Base-by-base conservation (phyloP, 495 filamentous ascomycete genomes). In the Tuber magnatum region DNA sequence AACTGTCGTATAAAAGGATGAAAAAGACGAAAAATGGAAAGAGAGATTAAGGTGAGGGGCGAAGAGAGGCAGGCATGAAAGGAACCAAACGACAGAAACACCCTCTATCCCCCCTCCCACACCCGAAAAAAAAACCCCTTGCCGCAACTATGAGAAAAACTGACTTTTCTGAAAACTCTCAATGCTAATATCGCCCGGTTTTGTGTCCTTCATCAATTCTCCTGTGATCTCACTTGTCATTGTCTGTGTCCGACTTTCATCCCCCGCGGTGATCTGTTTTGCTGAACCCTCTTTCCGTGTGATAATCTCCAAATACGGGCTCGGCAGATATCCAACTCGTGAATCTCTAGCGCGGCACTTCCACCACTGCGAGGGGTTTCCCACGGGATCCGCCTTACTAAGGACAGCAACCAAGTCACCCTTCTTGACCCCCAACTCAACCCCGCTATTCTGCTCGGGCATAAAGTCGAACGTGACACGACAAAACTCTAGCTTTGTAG, bases 321-420 rank as follows among this genome's bases (percentile, higher is more conserved):
- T 88, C 9, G 95, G 95, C 18, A 99, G 87, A 82, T 97, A 99
- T 3, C 95, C 95, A 70, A 97, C 90, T 32, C 93, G 86, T 28
- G 93, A 93, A 82, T 98, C 94, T 70, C 96, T 87, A n/a, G 94
- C 92, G 74, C 95, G 87, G 84, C 95, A 99, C 74, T 91, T 90
- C 95, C 95, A 99, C 95, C 95, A 99, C 82, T 98, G 94, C 71
- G 90, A 92, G 20, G 93, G 90, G 79, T 97, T 92, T 70, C 96
- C 96, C 84, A 93, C 88, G 1, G 95, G 94, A 82, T 99, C 95
- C 0, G 73, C 78, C 86, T 97, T 97, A 85, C 91, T 91, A 71
- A 99, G 87, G 9, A 99, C 94, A 51, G 95, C 95, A 32, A 99
- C 94, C 35, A 98, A 88, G 79, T 99, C 95, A 70, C 94, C 94